Conservation (phyloP, 2,329 filamentous ascomycete species). For the Fusarium vanettenii region DNA sequence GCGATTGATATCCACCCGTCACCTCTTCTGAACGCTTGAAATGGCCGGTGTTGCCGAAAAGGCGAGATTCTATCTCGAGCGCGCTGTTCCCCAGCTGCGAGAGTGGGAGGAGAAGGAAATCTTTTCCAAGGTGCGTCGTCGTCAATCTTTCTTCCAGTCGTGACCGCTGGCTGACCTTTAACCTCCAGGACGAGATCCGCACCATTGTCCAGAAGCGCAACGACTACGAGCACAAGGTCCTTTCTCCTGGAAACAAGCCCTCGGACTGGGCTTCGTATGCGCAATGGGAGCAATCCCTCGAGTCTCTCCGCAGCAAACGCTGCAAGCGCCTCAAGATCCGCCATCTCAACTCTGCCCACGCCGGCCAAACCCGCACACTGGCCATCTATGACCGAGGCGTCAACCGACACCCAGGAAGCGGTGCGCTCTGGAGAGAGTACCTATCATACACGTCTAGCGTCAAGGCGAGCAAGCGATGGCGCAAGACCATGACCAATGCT, state of each 20-base stretch:
- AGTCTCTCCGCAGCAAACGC: slow-evolving; percentile 83
- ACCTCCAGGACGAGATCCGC: slow-evolving; percentile 82
- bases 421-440: slow-evolving; percentile 90
- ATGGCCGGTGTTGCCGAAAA: slow-evolving; percentile 94
- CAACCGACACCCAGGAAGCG: slow-evolving; percentile 82
- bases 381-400: slow-evolving; percentile 90
- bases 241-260: slow-evolving; percentile 81
- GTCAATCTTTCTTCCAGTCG: slow-evolving; percentile 19
- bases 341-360: slow-evolving; percentile 70
- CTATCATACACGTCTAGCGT: slow-evolving; percentile 81
- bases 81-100: slow-evolving; percentile 89
- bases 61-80: slow-evolving; percentile 93
- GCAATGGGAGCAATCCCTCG: slow-evolving; percentile 75
- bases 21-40: slow-evolving; percentile 1
- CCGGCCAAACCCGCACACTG: slow-evolving; percentile 85
- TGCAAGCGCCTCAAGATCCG: slow-evolving; percentile 84
- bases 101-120: slow-evolving; percentile 93
- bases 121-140: slow-evolving; percentile 83
- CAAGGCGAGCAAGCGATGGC: slow-evolving; percentile 74
- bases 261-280: slow-evolving; percentile 88
- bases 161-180: slow-evolving; percentile 14
- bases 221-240: slow-evolving; percentile 91
- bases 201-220: slow-evolving; percentile 91
- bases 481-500: slow-evolving; percentile 72
- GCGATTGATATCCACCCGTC: slow-evolving; percentile 4